These are phyloP conservation scores for Acer negundo DNA, from an alignment of 345 rosid genomes.

Conservation along the genomic window DNA sequence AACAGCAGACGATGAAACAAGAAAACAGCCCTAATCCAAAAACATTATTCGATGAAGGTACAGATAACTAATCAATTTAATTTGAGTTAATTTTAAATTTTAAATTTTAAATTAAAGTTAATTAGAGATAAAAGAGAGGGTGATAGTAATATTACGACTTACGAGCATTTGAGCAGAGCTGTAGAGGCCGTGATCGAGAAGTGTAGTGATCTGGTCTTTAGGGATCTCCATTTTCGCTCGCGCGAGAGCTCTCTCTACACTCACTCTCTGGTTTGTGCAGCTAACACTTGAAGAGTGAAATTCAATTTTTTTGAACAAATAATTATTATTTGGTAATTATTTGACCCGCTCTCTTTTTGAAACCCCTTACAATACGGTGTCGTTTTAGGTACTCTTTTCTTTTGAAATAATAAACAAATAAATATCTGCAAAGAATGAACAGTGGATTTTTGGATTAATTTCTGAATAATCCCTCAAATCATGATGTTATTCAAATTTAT, in stretches of 20 bases:
- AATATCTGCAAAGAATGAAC: too few relatives aligned
- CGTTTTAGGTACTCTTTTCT: neutral
- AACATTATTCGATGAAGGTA: neutral
- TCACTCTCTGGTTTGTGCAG: neutral
- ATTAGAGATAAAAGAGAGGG: neutral
- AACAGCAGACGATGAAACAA: constrained; percentile 75
- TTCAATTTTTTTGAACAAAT: neutral
- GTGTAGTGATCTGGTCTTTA: constrained; percentile 72
- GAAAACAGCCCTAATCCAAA: constrained; percentile 66
- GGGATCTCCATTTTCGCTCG: constrained; percentile 69
- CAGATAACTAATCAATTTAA: neutral
- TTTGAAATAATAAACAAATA: too few relatives aligned
- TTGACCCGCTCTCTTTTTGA: neutral
- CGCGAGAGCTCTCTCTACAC: constrained; percentile 23
- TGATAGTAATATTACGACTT: constrained; percentile 44
- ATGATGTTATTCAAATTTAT: too few relatives aligned
- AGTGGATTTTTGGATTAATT: too few relatives aligned
- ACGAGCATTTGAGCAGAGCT: constrained; percentile 87
- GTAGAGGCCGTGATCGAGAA: constrained; percentile 77
- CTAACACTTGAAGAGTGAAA: neutral
- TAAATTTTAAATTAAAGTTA: constrained; percentile 13
- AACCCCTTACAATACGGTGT: neutral
- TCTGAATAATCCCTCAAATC: too few relatives aligned
- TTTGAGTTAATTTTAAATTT: too few relatives aligned
- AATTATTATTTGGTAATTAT: neutral